Percentiles rank a stretch among this genome's conserved stretches.
phyloP scores from a whole-genome alignment of 352 stramenopile genomes.

The Phytophthora megakarya region DNA sequence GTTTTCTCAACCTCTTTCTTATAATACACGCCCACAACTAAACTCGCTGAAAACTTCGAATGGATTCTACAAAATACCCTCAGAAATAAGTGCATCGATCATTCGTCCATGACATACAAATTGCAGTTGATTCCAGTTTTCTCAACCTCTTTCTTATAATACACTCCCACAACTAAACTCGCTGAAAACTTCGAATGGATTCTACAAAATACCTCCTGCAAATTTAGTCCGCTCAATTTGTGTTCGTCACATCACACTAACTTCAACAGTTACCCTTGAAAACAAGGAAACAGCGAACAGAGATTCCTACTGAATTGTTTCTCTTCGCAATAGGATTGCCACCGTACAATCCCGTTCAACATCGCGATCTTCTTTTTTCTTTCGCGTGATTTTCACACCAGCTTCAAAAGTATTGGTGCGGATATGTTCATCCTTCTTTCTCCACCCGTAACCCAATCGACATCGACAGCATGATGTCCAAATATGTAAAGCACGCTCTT shows the following conservation, averaged over 20 bases:
- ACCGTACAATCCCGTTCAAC: too few relatives aligned
- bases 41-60: conserved; percentile 10
- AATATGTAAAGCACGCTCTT: too few relatives aligned
- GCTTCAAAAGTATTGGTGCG: too few relatives aligned
- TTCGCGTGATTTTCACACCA: too few relatives aligned
- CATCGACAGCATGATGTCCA: too few relatives aligned
- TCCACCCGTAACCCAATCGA: too few relatives aligned
- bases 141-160: neutral
- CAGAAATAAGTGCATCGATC: conserved; percentile 1
- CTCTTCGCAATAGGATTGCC: too few relatives aligned
- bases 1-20: neutral
- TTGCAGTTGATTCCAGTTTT: neutral
- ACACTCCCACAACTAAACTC: neutral
- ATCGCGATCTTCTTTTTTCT: too few relatives aligned
- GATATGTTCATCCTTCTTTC: too few relatives aligned
- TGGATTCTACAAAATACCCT: neutral
- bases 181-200: conserved; percentile 11
- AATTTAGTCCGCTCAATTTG: conserved; percentile 5
- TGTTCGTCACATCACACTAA: conserved; percentile 20
- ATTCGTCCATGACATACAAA: conserved; percentile 4
- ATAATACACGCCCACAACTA: neutral
- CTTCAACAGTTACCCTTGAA: conserved; percentile 21
- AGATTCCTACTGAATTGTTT: too few relatives aligned
- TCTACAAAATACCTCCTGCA: neutral
- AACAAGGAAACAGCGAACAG: too few relatives aligned